Base-by-base conservation (phyloP, 2,329 filamentous ascomycete genomes). In the Celoporthe dispersa region DNA sequence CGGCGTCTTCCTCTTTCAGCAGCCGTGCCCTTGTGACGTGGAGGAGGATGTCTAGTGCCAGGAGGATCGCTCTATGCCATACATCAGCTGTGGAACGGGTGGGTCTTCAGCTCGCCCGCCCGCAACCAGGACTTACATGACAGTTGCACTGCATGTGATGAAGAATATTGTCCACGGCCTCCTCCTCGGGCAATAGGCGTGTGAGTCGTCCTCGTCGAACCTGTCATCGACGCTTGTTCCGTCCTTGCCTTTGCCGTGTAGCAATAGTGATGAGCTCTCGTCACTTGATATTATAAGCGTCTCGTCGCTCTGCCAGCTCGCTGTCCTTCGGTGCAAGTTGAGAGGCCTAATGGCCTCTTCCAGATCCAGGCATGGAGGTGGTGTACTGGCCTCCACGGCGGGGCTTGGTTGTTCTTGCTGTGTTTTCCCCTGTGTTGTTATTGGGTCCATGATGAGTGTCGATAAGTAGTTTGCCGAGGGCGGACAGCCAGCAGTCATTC, bases 1-100 rank as follows among this genome's bases (percentile, higher is more conserved):
- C 70, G 33, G 75, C 74, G 31, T 73, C 68, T 64, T 75, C 75
- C 3, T 68, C 67, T 6, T 57, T 62, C 16, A n/a, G 41, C 51
- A 67, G 73, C 9, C 62, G 59, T 1, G 61, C 25, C 57, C 69
- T 71, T 16, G 72, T 72, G 5, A 71, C 8, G 16, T 73, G 72
- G 6, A 76, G 6, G 2, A 71, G 33, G 19, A 73, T 55, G 51
- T 74, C 73, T 8, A 77, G 28, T 28, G 37, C 35, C 64, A 69
- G 35, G 31, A 72, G 53, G 16, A 68, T 37, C 6, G 59, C 28
- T 31, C 71, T 72, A 16, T 11, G 14, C 6, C 11, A 16, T 9
- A 57, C 9, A 64, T 71, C 35, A 71, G 68, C 14, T 1, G 14
- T 31, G 22, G 51, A 41, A 35, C 1, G 2, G 8, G 25, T 19